Evolutionary conservation across 495 filamentous ascomycete genomes (phyloP), one percentile per base, ranked within the genome.

Genomic region (Aspergillus haitiensis): DNA sequence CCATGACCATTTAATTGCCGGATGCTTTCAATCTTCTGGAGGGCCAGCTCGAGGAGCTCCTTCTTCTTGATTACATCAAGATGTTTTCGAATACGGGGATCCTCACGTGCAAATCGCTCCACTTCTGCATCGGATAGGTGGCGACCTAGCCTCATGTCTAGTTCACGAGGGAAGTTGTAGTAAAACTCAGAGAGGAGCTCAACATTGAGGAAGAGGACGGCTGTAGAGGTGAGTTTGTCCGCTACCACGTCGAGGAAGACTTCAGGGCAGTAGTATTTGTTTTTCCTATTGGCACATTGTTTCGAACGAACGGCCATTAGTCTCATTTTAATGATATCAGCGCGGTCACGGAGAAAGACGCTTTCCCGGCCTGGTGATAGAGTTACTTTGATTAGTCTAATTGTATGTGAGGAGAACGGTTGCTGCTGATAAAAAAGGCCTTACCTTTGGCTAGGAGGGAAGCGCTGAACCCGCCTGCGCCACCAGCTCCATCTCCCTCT

Each of bases 111-210:
- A 65, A 99, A 98, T 13, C 84, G 81, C 67, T 99, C 93, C 11
- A 97, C 80, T 59, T 97, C 88, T 0, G 82, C 83, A 37, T 86
- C 81, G 5, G 86, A 87, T 54, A 98, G 82, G 61, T 89, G 84
- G 37, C 92, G 81, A 37, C 92, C 91, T n/a, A 99, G 86, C 42
- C 91, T 82, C 64, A 85, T 68, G 70, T 99, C 94, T 16, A 99
- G 82, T 70, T 96, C 92, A 18, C 95, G 83, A 0, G 94, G 94
- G 77, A 99, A 99, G 68, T 93, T 88, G 70, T 95, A 93, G 77
- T 97, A 97, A 67, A 98, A 99, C 69, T 98, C 96, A 5, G 90
- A 91, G 42, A 99, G 82, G 31, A 99, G 82, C 76, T 99, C 94
- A 37, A 97, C 95, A 64, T 99, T 97, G 9, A 99, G 84, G 81